Conservation (phyloP, 176 grass and related monocot genomes). For the Microstegium vimineum region DNA sequence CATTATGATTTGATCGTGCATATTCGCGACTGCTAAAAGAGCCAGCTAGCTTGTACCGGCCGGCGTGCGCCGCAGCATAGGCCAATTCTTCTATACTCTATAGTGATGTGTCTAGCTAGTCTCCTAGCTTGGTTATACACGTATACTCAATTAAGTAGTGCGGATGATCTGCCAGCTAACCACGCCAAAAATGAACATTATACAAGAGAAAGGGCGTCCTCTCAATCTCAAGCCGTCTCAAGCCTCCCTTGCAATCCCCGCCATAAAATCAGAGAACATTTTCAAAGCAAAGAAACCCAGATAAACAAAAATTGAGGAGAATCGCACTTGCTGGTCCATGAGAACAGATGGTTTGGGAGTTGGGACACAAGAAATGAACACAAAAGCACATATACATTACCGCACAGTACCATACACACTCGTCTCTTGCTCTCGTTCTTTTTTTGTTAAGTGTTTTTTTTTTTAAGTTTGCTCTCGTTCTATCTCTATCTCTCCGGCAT, state of each 20-base stretch:
- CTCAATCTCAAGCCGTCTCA: neutral
- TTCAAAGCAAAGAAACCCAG: neutral
- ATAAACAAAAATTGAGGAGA: neutral
- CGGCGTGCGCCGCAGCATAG: neutral
- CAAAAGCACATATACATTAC: neutral
- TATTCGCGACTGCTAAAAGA: neutral
- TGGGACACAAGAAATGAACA: slow-evolving; percentile 6
- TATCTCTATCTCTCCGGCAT: neutral
- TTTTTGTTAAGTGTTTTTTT: no score
- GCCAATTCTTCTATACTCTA: neutral
- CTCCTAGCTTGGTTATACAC: no score
- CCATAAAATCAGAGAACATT: slow-evolving; percentile 39
- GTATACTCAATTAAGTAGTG: no score
- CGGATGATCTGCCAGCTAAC: neutral
- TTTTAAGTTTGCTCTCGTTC: neutral
- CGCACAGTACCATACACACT: slow-evolving; percentile 30
- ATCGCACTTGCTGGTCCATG: neutral
- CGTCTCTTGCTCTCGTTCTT: neutral
- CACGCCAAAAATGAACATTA: slow-evolving; percentile 8
- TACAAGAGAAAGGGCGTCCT: neutral
- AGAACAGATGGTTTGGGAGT: neutral
- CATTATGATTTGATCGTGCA: neutral
- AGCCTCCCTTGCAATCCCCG: neutral
- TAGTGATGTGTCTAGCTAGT: no score
- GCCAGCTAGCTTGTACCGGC: neutral